Conservation (phyloP, 2,329 filamentous ascomycete genomes). For the Ceratocystis variospora region DNA sequence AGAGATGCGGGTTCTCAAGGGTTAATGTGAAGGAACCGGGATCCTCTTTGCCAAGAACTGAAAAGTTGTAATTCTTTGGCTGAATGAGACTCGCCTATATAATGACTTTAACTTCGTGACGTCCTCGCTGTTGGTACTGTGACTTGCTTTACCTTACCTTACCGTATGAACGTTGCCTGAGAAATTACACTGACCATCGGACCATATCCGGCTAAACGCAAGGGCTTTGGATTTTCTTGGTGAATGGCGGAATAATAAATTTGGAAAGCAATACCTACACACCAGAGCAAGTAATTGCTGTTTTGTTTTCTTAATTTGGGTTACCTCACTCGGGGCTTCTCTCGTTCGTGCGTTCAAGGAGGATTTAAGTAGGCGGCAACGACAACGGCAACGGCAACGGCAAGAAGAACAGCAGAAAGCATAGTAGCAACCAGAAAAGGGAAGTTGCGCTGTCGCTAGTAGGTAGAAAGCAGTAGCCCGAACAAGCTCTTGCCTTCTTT, state of each 20-base stretch:
- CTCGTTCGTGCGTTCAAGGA: not conserved
- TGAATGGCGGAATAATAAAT: not conserved
- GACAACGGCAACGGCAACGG: not conserved
- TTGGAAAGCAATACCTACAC: not conserved
- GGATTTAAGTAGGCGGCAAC: not conserved
- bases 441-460: not conserved
- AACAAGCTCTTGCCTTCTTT: constrained; percentile 7
- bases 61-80: not conserved
- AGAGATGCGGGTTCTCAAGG: not conserved
- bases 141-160: not conserved
- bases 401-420: not conserved
- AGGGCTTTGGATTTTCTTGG: not conserved
- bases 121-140: not conserved
- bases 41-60: not conserved
- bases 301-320: not conserved
- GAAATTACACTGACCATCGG: not conserved
- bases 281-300: not conserved
- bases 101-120: not conserved
- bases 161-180: too few relatives aligned
- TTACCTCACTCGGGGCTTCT: not conserved
- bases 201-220: not conserved
- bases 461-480: not conserved
- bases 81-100: not conserved
- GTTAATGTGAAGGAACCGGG: not conserved
- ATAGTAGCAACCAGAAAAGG: not conserved